These are phyloP conservation scores for Lophium mytilinum DNA, from an alignment of 495 filamentous ascomycete genomes.

Conservation along the genomic window DNA sequence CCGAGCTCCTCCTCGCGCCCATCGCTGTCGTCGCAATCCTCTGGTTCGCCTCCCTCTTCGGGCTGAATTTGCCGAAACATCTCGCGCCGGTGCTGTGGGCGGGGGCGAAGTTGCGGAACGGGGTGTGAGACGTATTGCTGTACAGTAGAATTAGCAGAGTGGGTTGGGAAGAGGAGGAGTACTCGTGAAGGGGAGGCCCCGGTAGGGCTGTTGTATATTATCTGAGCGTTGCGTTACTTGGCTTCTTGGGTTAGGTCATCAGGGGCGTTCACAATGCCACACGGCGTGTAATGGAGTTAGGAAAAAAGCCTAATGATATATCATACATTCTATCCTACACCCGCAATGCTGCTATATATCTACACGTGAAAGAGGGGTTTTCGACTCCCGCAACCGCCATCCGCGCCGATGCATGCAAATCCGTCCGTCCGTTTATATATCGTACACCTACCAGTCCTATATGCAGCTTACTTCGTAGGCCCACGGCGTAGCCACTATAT, in stretches of 20 bases:
- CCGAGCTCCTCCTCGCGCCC: constrained; percentile 59
- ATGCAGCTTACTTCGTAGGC: not conserved
- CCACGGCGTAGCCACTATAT: not conserved
- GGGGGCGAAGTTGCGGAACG: constrained; percentile 33
- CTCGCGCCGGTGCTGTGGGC: constrained; percentile 44
- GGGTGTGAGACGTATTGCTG: constrained; percentile 19
- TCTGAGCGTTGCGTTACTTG: not conserved
- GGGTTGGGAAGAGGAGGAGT: not conserved
- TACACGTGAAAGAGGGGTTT: not conserved
- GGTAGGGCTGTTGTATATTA: not conserved
- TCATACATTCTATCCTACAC: not conserved
- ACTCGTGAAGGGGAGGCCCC: not conserved
- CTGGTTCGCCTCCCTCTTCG: constrained; percentile 56
- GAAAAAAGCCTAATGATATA: not conserved
- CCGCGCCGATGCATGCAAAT: not conserved
- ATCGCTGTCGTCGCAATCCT: constrained; percentile 52
- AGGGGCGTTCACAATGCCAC: no score
- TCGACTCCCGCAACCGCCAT: not conserved
- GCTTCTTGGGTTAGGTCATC: no score
- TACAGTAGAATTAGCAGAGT: not conserved
- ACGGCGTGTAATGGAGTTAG: not conserved
- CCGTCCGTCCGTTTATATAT: not conserved
- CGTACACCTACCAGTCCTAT: not conserved
- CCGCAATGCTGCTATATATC: not conserved
- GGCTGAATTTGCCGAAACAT: constrained; percentile 47